Percentiles rank a stretch among this genome's conserved stretches.
phyloP scores from a whole-genome alignment of 441 rosid genomes.

The Daphne laureola region DNA sequence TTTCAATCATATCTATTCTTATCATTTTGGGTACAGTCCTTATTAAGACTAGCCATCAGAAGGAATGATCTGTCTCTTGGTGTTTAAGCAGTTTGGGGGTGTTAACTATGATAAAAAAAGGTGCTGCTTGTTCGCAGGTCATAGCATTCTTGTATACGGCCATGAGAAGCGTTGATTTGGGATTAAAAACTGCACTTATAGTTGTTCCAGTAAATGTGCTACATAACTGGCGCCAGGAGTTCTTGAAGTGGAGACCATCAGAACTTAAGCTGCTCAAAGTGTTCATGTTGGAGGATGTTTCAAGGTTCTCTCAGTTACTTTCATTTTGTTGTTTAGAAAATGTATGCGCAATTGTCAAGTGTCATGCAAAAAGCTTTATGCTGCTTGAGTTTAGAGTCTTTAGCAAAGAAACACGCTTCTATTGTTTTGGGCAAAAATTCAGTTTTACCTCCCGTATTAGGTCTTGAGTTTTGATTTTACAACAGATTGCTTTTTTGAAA shows the following conservation, averaged over 20 bases:
- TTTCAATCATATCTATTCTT: no score
- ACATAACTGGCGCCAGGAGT: constrained; percentile 98
- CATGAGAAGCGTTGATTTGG: constrained; percentile 89
- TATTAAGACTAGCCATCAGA: no score
- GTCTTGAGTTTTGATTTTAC: no score
- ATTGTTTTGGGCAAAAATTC: no score
- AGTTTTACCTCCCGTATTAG: no score
- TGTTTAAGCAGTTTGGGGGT: no score
- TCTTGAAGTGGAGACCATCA: constrained; percentile 90
- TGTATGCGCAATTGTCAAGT: no score
- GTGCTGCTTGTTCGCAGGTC: constrained; percentile 48
- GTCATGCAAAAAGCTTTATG: neutral
- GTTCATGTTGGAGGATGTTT: constrained; percentile 93
- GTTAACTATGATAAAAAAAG: neutral
- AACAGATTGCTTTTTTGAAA: no score
- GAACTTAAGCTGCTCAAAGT: constrained; percentile 88
- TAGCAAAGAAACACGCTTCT: neutral
- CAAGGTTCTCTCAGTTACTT: constrained; percentile 44
- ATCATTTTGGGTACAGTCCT: no score
- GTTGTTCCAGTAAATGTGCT: constrained; percentile 99
- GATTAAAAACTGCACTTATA: constrained; percentile 82
- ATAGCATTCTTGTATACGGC: constrained; percentile 97
- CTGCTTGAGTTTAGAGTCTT: neutral
- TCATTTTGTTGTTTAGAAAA: neutral
- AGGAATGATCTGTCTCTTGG: no score